Base-by-base conservation (phyloP, 2,329 filamentous ascomycete genomes). In the Teratosphaeria viscida region DNA sequence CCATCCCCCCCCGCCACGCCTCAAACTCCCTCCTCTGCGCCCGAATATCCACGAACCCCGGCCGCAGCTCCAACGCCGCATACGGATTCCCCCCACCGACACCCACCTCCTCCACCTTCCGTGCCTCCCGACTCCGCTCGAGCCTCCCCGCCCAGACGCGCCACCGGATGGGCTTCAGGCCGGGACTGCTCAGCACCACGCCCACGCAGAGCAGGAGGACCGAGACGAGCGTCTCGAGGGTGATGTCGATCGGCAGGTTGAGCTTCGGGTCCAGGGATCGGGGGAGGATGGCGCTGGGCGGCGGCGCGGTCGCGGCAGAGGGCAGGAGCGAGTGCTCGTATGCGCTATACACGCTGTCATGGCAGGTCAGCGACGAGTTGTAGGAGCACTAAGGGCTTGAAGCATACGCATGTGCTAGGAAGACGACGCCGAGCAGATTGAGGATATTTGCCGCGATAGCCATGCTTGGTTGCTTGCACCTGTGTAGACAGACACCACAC, bases 1-100 rank as follows among this genome's bases (percentile, higher is more conserved):
- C 43, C 43, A 29, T 37, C 52, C 57, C 57, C 52, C 54, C 14
- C 75, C 71, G 10, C 76, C 73, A 57, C 77, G 75, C 27, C 85
- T 82, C 90, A 78, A 95, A 96, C 61, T 92, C 88, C 70, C 81
- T 85, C n/a, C 55, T 39, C 23, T 47, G 32, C 23, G 55, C 76
- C 73, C 90, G 85, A 63, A 97, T 89, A 76, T 99, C 90, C 76
- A 90, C 82, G 69, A 97, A 99, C 1, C 90, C 87, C 54, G 86
- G 84, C 65, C 94, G 79, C 61, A 89, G 86, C 75, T 97, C 92
- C 61, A 96, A 74, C 54, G 83, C 80, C 56, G 78, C 80, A 73
- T 92, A 97, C 5, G 92, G 90, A 71, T 95, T 96, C 16, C 88
- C 87, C 47, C 86, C 84, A 72, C 83, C 86, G 69, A 90, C 85